Conservation (phyloP, 2,329 filamentous ascomycete genomes). For the Fusarium subglutinans region DNA sequence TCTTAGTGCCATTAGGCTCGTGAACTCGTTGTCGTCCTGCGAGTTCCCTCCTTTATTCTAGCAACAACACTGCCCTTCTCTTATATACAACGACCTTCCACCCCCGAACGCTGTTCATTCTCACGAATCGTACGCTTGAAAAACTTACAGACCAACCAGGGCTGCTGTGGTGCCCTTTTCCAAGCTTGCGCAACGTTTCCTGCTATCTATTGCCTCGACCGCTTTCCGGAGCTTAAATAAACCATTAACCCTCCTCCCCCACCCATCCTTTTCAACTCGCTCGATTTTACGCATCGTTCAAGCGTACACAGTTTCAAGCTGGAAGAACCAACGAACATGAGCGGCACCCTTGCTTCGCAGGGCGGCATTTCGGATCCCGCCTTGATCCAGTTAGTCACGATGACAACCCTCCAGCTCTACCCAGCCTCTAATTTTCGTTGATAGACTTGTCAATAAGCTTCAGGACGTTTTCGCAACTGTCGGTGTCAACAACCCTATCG, state of each 20-base stretch:
- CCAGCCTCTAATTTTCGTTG: conserved; percentile 33
- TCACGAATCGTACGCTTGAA: background rate
- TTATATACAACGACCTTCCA: conserved; percentile 27
- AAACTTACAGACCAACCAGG: background rate
- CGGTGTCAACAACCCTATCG: conserved; percentile 98
- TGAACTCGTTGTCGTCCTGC: conserved; percentile 46
- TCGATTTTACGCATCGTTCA: conserved; percentile 16
- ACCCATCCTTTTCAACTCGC: conserved; percentile 18
- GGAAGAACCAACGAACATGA: conserved; percentile 44
- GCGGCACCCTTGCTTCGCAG: conserved; percentile 52
- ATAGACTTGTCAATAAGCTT: conserved; percentile 93
- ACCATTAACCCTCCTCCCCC: conserved; percentile 22
- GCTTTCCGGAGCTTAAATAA: conserved; percentile 27
- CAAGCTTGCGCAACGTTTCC: conserved; percentile 23
- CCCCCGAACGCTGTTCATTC: conserved; percentile 8
- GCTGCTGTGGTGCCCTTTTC: background rate
- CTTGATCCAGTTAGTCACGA: conserved; percentile 66
- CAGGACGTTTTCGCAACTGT: conserved; percentile 99
- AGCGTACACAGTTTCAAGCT: conserved; percentile 13
- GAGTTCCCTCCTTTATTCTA: conserved; percentile 46
- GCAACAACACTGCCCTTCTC: conserved; percentile 41
- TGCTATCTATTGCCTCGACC: conserved; percentile 33
- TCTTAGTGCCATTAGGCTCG: conserved; percentile 46
- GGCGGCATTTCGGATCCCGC: conserved; percentile 73
- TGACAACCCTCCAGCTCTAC: conserved; percentile 21